Percentiles rank a stretch among this genome's conserved stretches.
These are phyloP conservation scores for Phytophthora niederhauseri DNA, from an alignment of 352 stramenopile species.

Conservation along the genomic window DNA sequence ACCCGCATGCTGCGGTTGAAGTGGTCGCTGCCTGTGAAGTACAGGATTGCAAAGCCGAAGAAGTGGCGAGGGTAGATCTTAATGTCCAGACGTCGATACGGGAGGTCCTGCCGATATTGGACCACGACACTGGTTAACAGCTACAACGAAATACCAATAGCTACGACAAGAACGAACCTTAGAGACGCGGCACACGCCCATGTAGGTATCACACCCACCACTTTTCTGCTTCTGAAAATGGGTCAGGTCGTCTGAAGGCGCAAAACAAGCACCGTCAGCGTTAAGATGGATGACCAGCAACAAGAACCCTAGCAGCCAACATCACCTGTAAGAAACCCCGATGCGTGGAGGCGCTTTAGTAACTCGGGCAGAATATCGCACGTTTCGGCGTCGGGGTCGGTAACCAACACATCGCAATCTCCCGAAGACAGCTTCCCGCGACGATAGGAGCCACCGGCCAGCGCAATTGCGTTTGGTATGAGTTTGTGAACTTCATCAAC, in stretches of 20 bases:
- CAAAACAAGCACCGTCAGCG: conserved; percentile 1
- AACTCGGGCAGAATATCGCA: conserved; percentile 77
- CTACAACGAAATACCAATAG: neutral
- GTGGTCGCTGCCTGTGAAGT: conserved; percentile 93
- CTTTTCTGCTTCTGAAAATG: conserved; percentile 63
- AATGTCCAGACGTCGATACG: conserved; percentile 80
- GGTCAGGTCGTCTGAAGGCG: conserved; percentile 66
- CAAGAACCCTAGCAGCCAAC: neutral
- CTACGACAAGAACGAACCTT: conserved; percentile 35
- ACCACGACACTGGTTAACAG: conserved; percentile 14
- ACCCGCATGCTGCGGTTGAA: no score
- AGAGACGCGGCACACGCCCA: conserved; percentile 79
- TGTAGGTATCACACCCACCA: conserved; percentile 80
- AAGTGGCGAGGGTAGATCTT: conserved; percentile 86
- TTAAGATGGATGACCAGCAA: neutral
- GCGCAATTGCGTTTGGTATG: conserved; percentile 60
- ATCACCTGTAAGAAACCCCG: conserved; percentile 70
- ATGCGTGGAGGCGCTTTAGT: conserved; percentile 60
- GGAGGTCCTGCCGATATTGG: conserved; percentile 36
- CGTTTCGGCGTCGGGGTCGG: conserved; percentile 66
- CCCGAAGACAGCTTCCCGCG: conserved; percentile 71
- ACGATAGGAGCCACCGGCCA: conserved; percentile 83
- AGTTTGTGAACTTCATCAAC: conserved; percentile 71
- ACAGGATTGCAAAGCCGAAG: conserved; percentile 87
- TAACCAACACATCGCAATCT: conserved; percentile 85